Evolutionary conservation across 2,329 filamentous ascomycete genomes (phyloP), one percentile per base, ranked within the genome.

Genomic region (Cercospora citrullina): DNA sequence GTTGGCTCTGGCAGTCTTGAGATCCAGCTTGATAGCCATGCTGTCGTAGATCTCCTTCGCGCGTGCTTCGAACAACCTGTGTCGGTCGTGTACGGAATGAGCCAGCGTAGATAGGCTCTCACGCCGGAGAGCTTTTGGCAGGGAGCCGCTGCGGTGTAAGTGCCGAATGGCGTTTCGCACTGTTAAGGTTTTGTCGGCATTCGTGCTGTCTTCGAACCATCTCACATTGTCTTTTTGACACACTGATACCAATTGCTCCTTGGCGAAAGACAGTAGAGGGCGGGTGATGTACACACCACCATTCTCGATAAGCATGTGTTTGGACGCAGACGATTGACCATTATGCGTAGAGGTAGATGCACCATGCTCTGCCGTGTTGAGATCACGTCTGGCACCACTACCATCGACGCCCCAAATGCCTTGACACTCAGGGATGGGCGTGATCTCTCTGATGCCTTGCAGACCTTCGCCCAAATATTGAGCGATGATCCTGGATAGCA

Each of bases 131-230:
- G 93, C 92, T 9, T 77, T 78, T 0, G 95, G 94, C 4, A 98
- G 81, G 2, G 78, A 75, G 67, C 89, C 80, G 4, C 85, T 79
- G 28, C 83, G 80, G 21, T 87, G 84, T 53, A 96, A 78, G 77
- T 90, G 82, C 33, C 94, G 87, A 42, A 97, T 83, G 0, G 94
- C 89, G 75, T 99, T 99, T 42, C 95, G 87, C 55, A 85, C 80
- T 0, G 95, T 97, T 67, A 96, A 80, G 0, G 89, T 93, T 8
- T 84, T 85, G 74, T 97, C 91, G 16, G 83, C 79, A 75, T 99
- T 99, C 1, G 94, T 97, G 51, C 84, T 81, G 77, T 99, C 95
- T 77, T 95, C 92, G 70, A 93, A 91, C 91, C 92, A 98, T 0
- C 82, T 80, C 9, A 96, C 81, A 0, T 83, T 80, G 71, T 89